Conservation (phyloP, 148 eudicot species). For the Rhododendron griersonianum region DNA sequence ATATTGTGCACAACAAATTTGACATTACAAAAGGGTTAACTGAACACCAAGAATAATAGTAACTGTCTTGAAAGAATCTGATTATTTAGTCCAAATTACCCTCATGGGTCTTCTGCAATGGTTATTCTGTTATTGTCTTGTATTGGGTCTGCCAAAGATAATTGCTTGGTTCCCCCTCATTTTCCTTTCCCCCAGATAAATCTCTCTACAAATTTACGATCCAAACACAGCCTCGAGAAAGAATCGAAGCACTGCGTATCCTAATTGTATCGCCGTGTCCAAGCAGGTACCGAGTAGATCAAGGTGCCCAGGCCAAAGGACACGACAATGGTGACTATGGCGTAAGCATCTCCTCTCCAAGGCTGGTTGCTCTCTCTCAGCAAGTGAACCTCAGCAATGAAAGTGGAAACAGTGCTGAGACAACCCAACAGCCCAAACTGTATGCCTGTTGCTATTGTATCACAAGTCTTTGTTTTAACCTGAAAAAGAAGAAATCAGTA, state of each 20-base stretch:
- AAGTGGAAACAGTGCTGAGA: conserved; percentile 91
- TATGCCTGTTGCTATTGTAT: conserved; percentile 54
- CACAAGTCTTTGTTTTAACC: conserved; percentile 46
- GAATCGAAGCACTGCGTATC: neutral
- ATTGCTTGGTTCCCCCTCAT: neutral
- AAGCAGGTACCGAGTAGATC: conserved; percentile 76
- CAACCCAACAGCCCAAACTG: conserved; percentile 80
- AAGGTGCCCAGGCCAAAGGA: conserved; percentile 74
- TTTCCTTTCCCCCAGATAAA: neutral
- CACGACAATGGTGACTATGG: conserved; percentile 35
- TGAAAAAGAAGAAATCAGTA: conserved; percentile 9
- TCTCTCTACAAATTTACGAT: neutral
- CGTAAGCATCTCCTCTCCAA: conserved; percentile 83
- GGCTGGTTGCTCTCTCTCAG: conserved; percentile 57
- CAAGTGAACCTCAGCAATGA: conserved; percentile 71
- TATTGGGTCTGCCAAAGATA: neutral
- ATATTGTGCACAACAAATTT: neutral
- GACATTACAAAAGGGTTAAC: neutral
- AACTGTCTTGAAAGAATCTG: neutral
- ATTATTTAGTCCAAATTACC: neutral
- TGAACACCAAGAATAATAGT: neutral
- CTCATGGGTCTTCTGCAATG: neutral
- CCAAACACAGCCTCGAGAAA: neutral
- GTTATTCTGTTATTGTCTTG: neutral
- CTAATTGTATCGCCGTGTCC: conserved; percentile 47